Base-by-base conservation (phyloP, 2,329 filamentous ascomycete species). In the Alternaria panax region DNA sequence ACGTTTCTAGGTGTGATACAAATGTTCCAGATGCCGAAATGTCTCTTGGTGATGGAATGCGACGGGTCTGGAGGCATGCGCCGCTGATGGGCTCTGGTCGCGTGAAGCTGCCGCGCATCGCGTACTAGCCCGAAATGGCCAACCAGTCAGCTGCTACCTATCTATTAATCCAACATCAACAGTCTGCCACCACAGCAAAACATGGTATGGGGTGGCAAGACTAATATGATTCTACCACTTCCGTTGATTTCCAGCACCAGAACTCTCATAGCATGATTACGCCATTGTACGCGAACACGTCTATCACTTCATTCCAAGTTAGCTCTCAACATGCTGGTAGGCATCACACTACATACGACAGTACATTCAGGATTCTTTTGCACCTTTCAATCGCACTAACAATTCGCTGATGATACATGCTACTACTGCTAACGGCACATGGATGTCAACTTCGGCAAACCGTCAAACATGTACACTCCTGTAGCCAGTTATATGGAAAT, bases 31-130 rank as follows among this genome's bases (percentile, higher is more conserved):
- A 52, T 52, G 63, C 59, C 38, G 20, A 22, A 42, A 50, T 47
- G 28, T 60, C 43, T 27, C 34, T 57, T 41, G 54, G 16, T 62
- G 69, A 75, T 72, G 69, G 52, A 41, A 57, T 60, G 59, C 52
- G 56, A 34, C 54, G 59, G 65, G 61, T 54, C 22, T 53, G 36
- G 52, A 60, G 48, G 58, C 18, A 51, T 47, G 61, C 54, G 54
- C 57, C 51, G 52, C 18, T 46, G 30, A 20, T 45, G 56, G 64
- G 53, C 54, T 56, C 60, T 34, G 25, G 34, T 59, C 51, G 46
- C 51, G 12, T 57, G 27, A 60, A 46, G 51, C 46, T 60, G 63
- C 63, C 60, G 60, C 57, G 57, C 47, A 41, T 20, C 24, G 18
- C 28, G 40, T 48, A 45, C 65, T 66, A 66, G 57, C 57, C 47